Evolutionary conservation across 2,329 filamentous ascomycete genomes (phyloP).

Genomic region (Claviceps pusilla): DNA sequence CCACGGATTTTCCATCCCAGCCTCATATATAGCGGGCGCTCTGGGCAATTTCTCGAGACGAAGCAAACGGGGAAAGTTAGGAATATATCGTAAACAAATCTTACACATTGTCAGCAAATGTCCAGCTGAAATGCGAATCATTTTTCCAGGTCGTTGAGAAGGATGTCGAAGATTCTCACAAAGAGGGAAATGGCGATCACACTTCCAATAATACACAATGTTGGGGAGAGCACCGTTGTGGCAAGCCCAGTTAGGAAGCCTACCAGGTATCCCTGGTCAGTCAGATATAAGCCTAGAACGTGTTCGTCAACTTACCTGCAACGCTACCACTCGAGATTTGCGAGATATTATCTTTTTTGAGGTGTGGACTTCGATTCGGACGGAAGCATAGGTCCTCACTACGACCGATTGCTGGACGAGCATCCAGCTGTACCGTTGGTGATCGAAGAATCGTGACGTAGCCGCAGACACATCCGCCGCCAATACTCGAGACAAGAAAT

Average conservation of each 20-base stretch:
- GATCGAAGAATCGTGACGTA: conserved; percentile 13
- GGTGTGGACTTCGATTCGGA: neutral
- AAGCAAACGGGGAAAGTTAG: conserved; percentile 24
- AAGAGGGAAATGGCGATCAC: conserved; percentile 48
- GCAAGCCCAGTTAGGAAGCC: conserved; percentile 50
- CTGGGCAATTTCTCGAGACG: conserved; percentile 20
- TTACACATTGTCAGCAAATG: neutral
- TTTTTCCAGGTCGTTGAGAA: neutral
- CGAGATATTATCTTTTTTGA: conserved; percentile 22
- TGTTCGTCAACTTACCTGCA: conserved; percentile 23
- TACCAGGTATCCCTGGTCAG: conserved; percentile 13
- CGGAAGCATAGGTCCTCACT: no score
- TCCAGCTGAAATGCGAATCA: no score
- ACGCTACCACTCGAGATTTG: conserved; percentile 41
- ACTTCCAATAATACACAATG: conserved; percentile 52
- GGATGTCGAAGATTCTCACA: conserved; percentile 26
- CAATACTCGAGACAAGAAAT: conserved; percentile 14
- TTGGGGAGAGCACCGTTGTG: conserved; percentile 55
- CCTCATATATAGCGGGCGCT: conserved; percentile 27
- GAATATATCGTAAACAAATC: conserved; percentile 29
- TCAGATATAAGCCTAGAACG: neutral
- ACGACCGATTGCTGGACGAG: conserved; percentile 7
- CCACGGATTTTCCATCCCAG: conserved; percentile 41
- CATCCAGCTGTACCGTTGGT: conserved; percentile 16
- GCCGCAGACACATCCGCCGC: conserved; percentile 12